These are phyloP conservation scores for Spiraea crenata DNA, from an alignment of 331 rosid species.

Conservation along the genomic window DNA sequence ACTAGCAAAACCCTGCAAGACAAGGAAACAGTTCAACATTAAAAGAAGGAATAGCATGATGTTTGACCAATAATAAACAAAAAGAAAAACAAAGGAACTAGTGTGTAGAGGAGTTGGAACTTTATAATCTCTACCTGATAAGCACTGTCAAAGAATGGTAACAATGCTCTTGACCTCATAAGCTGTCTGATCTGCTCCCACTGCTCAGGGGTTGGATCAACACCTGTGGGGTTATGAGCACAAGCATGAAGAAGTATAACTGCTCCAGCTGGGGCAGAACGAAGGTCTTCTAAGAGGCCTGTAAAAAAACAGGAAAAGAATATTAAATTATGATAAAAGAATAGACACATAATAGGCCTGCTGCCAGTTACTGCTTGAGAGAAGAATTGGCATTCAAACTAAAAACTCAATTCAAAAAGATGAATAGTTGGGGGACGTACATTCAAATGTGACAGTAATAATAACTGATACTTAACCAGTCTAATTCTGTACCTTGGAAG, in stretches of 20 bases:
- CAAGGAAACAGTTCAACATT: conserved; percentile 6
- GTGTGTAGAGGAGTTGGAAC: neutral
- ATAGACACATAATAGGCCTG: neutral
- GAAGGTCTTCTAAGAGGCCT: conserved; percentile 94
- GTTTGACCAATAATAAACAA: neutral
- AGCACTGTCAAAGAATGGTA: conserved; percentile 99
- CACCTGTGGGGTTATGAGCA: conserved; percentile 99
- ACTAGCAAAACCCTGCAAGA: conserved; percentile 87
- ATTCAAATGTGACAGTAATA: neutral
- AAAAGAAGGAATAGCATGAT: neutral
- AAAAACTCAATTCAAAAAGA: neutral
- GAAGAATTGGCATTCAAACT: neutral
- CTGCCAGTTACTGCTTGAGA: neutral
- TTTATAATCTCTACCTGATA: conserved; percentile 60
- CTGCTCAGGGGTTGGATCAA: conserved; percentile 93
- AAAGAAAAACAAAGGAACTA: neutral
- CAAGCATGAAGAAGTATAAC: conserved; percentile 92
- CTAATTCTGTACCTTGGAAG: conserved; percentile 67
- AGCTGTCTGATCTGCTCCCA: conserved; percentile 97
- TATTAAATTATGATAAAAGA: conserved; percentile 14
- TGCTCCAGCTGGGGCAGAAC: conserved; percentile 91
- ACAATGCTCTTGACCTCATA: conserved; percentile 67
- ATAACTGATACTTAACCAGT: neutral
- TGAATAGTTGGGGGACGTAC: neutral
- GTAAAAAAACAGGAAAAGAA: conserved; percentile 20